phyloP scores from a whole-genome alignment of 352 stramenopile genomes.

The Phytophthora capsici region DNA sequence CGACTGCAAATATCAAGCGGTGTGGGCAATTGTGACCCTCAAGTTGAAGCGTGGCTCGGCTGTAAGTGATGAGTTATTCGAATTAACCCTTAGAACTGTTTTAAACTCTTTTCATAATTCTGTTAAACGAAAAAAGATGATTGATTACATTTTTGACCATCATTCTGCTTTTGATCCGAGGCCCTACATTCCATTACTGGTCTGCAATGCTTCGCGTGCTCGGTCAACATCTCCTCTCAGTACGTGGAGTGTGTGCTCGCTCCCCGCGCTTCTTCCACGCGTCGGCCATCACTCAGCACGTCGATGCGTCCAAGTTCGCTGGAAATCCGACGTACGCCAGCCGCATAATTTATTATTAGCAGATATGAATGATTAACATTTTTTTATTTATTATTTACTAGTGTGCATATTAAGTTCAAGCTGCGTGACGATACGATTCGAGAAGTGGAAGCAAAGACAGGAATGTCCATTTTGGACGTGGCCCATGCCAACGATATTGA shows the following conservation, averaged over 20 bases:
- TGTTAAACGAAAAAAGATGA: slow-evolving; percentile 12
- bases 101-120: neutral
- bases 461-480: slow-evolving; percentile 91
- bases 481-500: slow-evolving; percentile 95
- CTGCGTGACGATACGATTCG: slow-evolving; percentile 65
- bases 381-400: slow-evolving; percentile 17
- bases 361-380: slow-evolving; percentile 18
- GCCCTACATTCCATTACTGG: neutral
- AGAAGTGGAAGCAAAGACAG: slow-evolving; percentile 72
- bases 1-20: slow-evolving; percentile 37
- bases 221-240: slow-evolving; percentile 26
- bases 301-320: slow-evolving; percentile 65
- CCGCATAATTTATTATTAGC: neutral
- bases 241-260: slow-evolving; percentile 2
- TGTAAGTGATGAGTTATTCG: slow-evolving; percentile 14
- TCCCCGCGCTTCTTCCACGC: slow-evolving; percentile 49
- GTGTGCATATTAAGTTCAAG: slow-evolving; percentile 82
- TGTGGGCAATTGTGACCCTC: slow-evolving; percentile 36
- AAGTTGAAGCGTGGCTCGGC: slow-evolving; percentile 45
- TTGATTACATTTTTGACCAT: neutral
- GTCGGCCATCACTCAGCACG: slow-evolving; percentile 52
- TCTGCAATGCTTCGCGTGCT: slow-evolving; percentile 43
- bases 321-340: slow-evolving; percentile 62
- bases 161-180: neutral
- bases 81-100: neutral